Evolutionary conservation across 257 asterid genomes (phyloP), one percentile per base, ranked within the genome.

Genomic region (Lavandula angustifolia): DNA sequence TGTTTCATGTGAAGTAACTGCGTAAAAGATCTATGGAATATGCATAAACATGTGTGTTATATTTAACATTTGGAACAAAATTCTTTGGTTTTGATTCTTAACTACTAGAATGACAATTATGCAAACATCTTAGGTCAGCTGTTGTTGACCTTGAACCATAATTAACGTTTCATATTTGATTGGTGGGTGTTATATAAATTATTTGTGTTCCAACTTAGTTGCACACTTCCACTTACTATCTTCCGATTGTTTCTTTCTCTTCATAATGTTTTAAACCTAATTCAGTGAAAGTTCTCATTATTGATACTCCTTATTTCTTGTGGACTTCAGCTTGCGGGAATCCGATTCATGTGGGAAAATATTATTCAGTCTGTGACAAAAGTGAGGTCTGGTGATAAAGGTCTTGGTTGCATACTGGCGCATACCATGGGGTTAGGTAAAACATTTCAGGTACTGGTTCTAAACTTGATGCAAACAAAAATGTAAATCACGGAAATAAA

Each of bases 401-500:
- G 99, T 63, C 96, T 92, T 73, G 97, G 97, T 70, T 92, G 99
- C 87, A 89, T 92, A 71, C 85, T 92, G 64, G 99, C 99, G n/a
- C 99, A 92, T 81, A 92, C 96, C 27, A 92, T 92, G 99, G 99
- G 99, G 63, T 76, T 92, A 62, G 99, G 99, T 63, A 92, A 92
- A 84, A 92, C 97, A 33, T 83, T 92, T 72, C 99, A 92, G 99
- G 99, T 92, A 86, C 35, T 34, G 69, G 54, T 67, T 76, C 67
- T 68, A 16, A 34, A n/a, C n/a, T n/a, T n/a, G n/a, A n/a, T n/a
- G n/a, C n/a, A n/a, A n/a, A n/a, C n/a, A n/a, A n/a, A n/a, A n/a
- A n/a, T n/a, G n/a, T n/a, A n/a, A n/a, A n/a, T n/a, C n/a, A n/a
- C n/a, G n/a, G n/a, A n/a, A n/a, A n/a, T n/a, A n/a, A n/a, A n/a